A percentile compares a stretch with the other conserved stretches of the same genome.
Conservation (phyloP, 306 rosid species). For the Cicer pinnatifidum region DNA sequence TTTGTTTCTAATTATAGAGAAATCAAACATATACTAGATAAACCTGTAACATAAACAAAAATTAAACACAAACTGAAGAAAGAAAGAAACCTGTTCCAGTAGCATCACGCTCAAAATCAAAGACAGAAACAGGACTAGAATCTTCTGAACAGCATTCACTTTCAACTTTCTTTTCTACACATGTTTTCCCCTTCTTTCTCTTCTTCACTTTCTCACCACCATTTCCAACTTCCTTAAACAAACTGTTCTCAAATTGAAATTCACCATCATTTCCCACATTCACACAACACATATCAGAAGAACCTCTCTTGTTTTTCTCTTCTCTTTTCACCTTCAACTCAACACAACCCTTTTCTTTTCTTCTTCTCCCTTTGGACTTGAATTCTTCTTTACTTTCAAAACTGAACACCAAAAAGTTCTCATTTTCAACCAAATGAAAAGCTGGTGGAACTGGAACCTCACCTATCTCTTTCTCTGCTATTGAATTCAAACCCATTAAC, state of each 20-base stretch:
- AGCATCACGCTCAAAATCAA: slow-evolving; percentile 58
- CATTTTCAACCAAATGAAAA: slow-evolving; percentile 66
- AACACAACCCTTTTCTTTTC: slow-evolving; percentile 34
- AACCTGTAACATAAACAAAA: not conserved
- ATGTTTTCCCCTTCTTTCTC: slow-evolving; percentile 45
- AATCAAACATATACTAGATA: too few species aligned
- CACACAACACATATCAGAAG: not conserved
- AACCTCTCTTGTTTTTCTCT: slow-evolving; percentile 48
- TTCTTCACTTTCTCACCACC: slow-evolving; percentile 51
- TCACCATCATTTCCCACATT: slow-evolving; percentile 39
- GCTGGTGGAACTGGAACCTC: not conserved
- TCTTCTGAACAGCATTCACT: slow-evolving; percentile 66
- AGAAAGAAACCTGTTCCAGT: slow-evolving; percentile 69
- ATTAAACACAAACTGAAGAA: slow-evolving; percentile 21
- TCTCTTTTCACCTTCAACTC: not conserved
- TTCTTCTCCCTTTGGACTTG: slow-evolving; percentile 48
- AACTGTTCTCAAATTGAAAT: slow-evolving; percentile 36
- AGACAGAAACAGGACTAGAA: slow-evolving; percentile 88
- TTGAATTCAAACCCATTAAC: slow-evolving; percentile 80
- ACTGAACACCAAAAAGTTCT: slow-evolving; percentile 69
- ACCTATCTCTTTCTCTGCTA: slow-evolving; percentile 46
- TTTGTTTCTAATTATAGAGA: too few species aligned
- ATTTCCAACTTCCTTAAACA: slow-evolving; percentile 40
- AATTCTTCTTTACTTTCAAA: slow-evolving; percentile 56
- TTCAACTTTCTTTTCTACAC: slow-evolving; percentile 50